These are phyloP conservation scores for Cercospora sp. DNA, from an alignment of 2,329 filamentous ascomycete species.

Conservation along the genomic window DNA sequence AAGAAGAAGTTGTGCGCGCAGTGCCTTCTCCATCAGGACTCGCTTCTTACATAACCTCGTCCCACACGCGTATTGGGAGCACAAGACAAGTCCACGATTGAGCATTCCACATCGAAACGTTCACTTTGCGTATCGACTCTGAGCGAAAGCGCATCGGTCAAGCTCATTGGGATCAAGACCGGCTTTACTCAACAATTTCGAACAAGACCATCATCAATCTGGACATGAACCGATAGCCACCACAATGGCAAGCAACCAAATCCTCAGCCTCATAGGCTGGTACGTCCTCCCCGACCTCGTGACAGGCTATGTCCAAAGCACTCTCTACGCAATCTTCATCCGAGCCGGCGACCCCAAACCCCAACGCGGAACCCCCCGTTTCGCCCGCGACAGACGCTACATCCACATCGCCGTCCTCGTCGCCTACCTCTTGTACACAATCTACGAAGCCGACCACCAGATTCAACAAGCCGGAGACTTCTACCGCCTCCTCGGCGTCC, in stretches of 20 bases:
- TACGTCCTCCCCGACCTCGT: conserved; percentile 66
- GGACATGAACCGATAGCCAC: conserved; percentile 16
- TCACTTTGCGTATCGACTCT: not conserved
- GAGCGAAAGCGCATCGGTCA: not conserved
- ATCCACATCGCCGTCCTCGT: conserved; percentile 83
- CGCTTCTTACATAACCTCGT: not conserved
- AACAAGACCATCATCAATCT: not conserved
- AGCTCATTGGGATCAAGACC: not conserved
- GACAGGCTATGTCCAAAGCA: conserved; percentile 72
- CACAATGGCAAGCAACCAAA: conserved; percentile 43
- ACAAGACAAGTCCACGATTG: not conserved
- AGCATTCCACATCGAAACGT: not conserved
- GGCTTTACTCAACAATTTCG: too few species aligned
- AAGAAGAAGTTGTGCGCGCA: not conserved
- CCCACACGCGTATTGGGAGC: not conserved
- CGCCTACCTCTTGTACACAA: conserved; percentile 83
- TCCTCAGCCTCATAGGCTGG: conserved; percentile 62
- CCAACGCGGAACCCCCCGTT: conserved; percentile 66
- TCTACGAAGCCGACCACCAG: conserved; percentile 87
- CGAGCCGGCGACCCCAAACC: conserved; percentile 84
- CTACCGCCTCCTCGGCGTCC: conserved; percentile 74
- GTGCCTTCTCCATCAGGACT: not conserved
- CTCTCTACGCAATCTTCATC: conserved; percentile 86
- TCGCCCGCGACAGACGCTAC: conserved; percentile 71
- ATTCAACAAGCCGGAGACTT: conserved; percentile 71